Evolutionary conservation across 2,329 filamentous ascomycete species (phyloP).

Genomic region (Aspergillus terreus): DNA sequence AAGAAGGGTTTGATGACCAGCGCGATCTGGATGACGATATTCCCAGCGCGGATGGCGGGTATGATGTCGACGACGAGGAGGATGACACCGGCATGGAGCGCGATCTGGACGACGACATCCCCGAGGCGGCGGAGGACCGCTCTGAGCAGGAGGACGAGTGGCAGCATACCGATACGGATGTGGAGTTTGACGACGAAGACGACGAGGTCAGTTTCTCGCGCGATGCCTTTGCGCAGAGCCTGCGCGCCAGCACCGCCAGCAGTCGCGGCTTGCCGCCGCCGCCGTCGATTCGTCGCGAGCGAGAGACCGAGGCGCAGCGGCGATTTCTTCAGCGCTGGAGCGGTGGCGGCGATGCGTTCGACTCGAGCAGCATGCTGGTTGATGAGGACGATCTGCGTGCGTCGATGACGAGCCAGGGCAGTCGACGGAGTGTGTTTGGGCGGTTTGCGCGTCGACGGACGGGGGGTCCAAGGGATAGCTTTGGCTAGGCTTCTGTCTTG

Average conservation of each 20-base stretch:
- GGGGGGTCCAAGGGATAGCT: conserved; percentile 47
- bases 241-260: conserved; percentile 33
- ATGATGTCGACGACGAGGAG: conserved; percentile 28
- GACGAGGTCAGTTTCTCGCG: conserved; percentile 28
- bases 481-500: conserved; percentile 41
- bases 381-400: conserved; percentile 34
- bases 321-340: conserved; percentile 38
- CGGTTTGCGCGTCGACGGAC: conserved; percentile 38
- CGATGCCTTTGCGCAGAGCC: conserved; percentile 23
- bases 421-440: conserved; percentile 31
- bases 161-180: conserved; percentile 75
- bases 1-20: conserved; percentile 40
- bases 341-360: conserved; percentile 33
- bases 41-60: conserved; percentile 48
- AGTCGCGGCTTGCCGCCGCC: conserved; percentile 28
- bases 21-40: conserved; percentile 58
- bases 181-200: conserved; percentile 50
- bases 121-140: conserved; percentile 50
- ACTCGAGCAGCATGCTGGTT: conserved; percentile 32
- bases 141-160: conserved; percentile 57
- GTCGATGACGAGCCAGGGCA: conserved; percentile 30
- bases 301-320: conserved; percentile 39
- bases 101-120: conserved; percentile 69
- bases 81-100: conserved; percentile 52
- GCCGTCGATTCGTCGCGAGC: conserved; percentile 14